phyloP scores from a whole-genome alignment of 768 basidiomycete genomes.

The Termitomyces sp. region DNA sequence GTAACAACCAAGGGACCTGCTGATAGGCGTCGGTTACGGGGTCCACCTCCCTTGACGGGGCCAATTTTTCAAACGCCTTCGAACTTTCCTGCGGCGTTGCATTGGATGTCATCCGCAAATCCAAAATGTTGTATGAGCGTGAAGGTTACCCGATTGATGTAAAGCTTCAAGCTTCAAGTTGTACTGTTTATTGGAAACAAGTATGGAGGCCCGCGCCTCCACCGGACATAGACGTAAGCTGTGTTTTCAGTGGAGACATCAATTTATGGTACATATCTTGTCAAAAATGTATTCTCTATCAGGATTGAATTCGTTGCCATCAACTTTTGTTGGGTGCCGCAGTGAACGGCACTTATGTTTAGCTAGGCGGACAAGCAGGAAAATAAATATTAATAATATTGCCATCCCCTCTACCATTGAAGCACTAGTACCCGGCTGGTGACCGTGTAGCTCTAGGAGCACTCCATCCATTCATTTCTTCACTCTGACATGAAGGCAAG shows the following conservation, averaged over 20 bases:
- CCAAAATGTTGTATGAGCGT: conserved; percentile 15
- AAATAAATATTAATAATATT: conserved; percentile 8
- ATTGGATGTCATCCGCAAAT: conserved; percentile 14
- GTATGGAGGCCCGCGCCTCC: conserved; percentile 1
- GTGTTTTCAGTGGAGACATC: conserved; percentile 4
- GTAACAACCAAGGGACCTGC: neutral
- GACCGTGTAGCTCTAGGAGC: neutral
- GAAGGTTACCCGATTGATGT: conserved; percentile 17
- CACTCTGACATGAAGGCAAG: conserved; percentile 9
- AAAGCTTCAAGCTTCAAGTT: conserved; percentile 9
- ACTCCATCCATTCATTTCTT: conserved; percentile 2
- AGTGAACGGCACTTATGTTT: neutral
- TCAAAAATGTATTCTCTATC: neutral
- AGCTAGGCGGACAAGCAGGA: conserved; percentile 10
- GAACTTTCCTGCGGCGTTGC: conserved; percentile 6
- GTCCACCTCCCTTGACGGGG: neutral
- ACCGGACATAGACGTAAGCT: conserved; percentile 19
- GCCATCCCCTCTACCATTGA: conserved; percentile 3
- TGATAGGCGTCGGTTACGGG: conserved; percentile 7
- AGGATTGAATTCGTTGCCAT: conserved; percentile 13
- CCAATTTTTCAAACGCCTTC: conserved; percentile 3
- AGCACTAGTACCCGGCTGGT: neutral
- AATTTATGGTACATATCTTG: neutral
- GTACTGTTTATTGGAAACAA: neutral
- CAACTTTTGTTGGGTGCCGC: conserved; percentile 1